Percentiles rank a stretch among this genome's conserved stretches.
Conservation (phyloP, 768 basidiomycete genomes). For the Psilocybe azurescens region DNA sequence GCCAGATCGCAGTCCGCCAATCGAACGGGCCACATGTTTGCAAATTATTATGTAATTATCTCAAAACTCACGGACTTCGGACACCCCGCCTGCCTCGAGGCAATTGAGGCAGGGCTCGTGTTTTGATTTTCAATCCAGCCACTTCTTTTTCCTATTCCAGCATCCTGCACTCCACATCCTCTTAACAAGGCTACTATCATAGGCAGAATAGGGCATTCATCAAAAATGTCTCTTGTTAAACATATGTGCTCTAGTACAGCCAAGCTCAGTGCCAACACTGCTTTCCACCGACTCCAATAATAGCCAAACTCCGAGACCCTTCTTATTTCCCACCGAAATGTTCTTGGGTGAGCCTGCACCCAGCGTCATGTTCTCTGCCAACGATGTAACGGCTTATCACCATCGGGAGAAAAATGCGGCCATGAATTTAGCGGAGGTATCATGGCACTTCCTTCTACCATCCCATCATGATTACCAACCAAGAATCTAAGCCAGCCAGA, state of each 20-base stretch:
- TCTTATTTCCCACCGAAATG: neutral
- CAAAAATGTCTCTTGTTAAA: neutral
- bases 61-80: conserved; percentile 14
- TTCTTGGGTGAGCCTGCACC: neutral
- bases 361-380: neutral
- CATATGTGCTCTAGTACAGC: neutral
- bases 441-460: neutral
- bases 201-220: no score
- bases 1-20: neutral
- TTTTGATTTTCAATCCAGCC: neutral
- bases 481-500: neutral
- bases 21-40: conserved; percentile 13
- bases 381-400: neutral
- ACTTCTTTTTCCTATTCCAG: conserved; percentile 1
- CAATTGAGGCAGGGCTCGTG: neutral
- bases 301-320: neutral
- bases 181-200: no score
- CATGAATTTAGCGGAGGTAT: neutral
- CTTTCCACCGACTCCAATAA: neutral
- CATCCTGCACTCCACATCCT: no score
- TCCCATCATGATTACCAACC: neutral
- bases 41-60: conserved; percentile 9
- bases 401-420: neutral
- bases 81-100: conserved; percentile 15
- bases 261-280: neutral